A percentile compares a stretch with the other conserved stretches of the same genome.
These are phyloP conservation scores for Ogataea henricii DNA, from an alignment of 805 yeast genomes.

Conservation along the genomic window DNA sequence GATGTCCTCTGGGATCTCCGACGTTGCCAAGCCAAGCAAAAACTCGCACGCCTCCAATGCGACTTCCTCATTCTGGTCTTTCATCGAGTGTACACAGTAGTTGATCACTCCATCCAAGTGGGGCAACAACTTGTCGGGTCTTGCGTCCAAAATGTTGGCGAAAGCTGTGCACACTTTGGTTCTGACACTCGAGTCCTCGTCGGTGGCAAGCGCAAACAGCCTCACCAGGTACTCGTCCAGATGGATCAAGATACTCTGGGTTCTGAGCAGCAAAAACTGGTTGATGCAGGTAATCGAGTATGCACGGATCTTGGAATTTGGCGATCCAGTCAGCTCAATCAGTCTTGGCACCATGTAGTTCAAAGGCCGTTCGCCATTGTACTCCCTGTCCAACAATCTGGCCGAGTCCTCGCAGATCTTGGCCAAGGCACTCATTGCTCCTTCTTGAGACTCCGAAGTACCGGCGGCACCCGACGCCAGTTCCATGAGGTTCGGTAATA, in stretches of 20 bases:
- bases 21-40: constrained; percentile 70
- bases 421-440: constrained; percentile 77
- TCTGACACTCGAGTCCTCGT: constrained; percentile 59
- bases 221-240: constrained; percentile 66
- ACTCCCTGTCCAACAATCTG: constrained; percentile 60
- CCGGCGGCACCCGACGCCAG: constrained; percentile 53
- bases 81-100: constrained; percentile 79
- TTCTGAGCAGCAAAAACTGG: constrained; percentile 68
- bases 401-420: constrained; percentile 91
- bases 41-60: constrained; percentile 94
- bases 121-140: constrained; percentile 79
- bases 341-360: constrained; percentile 67
- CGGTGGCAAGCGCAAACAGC: constrained; percentile 70
- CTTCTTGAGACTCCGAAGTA: constrained; percentile 53
- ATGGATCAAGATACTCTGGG: constrained; percentile 64
- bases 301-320: constrained; percentile 53
- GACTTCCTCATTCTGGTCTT: constrained; percentile 65
- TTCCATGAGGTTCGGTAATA: constrained; percentile 67
- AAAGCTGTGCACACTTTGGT: constrained; percentile 79
- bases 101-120: constrained; percentile 85
- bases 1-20: constrained; percentile 54
- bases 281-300: constrained; percentile 71
- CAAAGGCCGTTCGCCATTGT: constrained; percentile 67
- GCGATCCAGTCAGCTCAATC: constrained; percentile 48
- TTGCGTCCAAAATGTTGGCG: constrained; percentile 64